Evolutionary conservation across 495 filamentous ascomycete genomes (phyloP).

Genomic region (Aspergillus ostianus): DNA sequence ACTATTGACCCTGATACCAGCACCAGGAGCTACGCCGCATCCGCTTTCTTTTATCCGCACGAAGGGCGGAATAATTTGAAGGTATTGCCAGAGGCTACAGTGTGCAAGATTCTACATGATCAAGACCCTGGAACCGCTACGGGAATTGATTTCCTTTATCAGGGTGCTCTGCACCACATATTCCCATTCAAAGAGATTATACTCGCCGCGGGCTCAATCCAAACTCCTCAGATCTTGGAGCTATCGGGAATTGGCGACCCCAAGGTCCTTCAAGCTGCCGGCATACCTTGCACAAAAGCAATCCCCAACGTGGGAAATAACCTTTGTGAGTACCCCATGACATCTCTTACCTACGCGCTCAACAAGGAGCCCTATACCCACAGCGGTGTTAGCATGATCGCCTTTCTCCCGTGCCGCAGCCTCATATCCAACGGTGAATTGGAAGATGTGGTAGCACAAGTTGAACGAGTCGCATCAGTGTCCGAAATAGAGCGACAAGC

Average conservation of each 20-base stretch:
- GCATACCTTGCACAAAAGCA: slow-evolving; percentile 34
- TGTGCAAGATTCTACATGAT: slow-evolving; percentile 38
- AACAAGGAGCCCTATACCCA: slow-evolving; percentile 8
- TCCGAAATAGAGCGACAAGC: neutral
- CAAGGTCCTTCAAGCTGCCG: slow-evolving; percentile 28
- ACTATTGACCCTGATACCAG: slow-evolving; percentile 39
- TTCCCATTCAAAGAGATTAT: slow-evolving; percentile 46
- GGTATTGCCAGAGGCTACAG: slow-evolving; percentile 46
- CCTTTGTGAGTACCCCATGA: slow-evolving; percentile 6
- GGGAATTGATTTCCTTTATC: slow-evolving; percentile 32
- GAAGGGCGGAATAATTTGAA: slow-evolving; percentile 45
- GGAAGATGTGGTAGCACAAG: neutral
- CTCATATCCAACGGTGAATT: slow-evolving; percentile 5
- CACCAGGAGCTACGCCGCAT: slow-evolving; percentile 47
- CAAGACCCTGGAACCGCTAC: slow-evolving; percentile 20
- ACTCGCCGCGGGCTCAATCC: slow-evolving; percentile 49
- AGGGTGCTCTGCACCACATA: slow-evolving; percentile 12
- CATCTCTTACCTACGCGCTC: slow-evolving; percentile 5
- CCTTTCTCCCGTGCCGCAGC: slow-evolving; percentile 7
- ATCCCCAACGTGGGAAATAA: slow-evolving; percentile 47
- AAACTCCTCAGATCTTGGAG: slow-evolving; percentile 53
- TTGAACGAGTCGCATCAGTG: neutral
- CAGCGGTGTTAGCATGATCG: slow-evolving; percentile 8
- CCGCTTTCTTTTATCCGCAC: slow-evolving; percentile 39
- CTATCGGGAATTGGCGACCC: slow-evolving; percentile 48